phyloP scores from a whole-genome alignment of 805 yeast species.

The Candida germanica region DNA sequence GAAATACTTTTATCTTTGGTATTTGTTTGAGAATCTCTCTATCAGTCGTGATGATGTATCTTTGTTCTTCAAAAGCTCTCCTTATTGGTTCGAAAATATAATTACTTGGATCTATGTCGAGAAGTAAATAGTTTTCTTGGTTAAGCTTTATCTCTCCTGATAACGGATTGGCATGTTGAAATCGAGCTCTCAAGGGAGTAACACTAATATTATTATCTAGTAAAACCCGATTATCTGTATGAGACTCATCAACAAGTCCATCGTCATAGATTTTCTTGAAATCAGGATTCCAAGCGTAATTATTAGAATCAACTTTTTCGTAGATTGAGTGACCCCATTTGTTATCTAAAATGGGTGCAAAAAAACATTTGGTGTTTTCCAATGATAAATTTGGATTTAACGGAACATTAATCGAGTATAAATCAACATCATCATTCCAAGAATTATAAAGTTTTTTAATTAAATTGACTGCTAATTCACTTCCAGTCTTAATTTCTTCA shows the following conservation, averaged over 20 bases:
- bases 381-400: constrained; percentile 50
- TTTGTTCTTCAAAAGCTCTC: constrained; percentile 29
- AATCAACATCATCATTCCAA: constrained; percentile 47
- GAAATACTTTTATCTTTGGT: constrained; percentile 46
- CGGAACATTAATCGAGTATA: constrained; percentile 85
- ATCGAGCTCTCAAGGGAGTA: constrained; percentile 62
- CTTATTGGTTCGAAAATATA: constrained; percentile 44
- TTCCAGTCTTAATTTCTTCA: constrained; percentile 57
- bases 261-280: constrained; percentile 63
- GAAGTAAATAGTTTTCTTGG: constrained; percentile 21
- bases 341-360: constrained; percentile 79
- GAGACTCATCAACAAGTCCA: constrained; percentile 36
- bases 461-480: constrained; percentile 62
- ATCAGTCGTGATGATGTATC: constrained; percentile 20
- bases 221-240: constrained; percentile 70
- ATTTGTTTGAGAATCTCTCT: constrained; percentile 16
- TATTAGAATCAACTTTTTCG: constrained; percentile 26
- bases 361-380: constrained; percentile 59
- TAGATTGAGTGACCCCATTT: constrained; percentile 69
- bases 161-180: constrained; percentile 49
- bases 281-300: constrained; percentile 82
- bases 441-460: constrained; percentile 53
- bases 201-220: constrained; percentile 58
- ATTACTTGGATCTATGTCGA: constrained; percentile 34
- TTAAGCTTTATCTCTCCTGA: constrained; percentile 55